phyloP scores from a whole-genome alignment of 2,329 filamentous ascomycete species.

The Aspergillus pseudonomiae region DNA sequence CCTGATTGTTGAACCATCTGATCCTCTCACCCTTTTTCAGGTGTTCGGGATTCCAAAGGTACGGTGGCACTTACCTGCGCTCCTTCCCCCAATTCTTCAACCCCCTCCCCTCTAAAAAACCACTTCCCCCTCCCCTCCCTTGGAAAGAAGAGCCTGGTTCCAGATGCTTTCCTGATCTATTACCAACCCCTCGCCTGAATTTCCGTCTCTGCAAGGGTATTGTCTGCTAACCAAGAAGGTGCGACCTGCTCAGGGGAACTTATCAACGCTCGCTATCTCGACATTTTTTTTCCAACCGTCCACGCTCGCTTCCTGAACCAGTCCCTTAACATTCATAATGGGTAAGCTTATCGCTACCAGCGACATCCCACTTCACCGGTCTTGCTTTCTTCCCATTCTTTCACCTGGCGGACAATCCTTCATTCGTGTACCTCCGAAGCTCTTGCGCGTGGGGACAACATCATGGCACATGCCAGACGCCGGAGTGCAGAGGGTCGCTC shows the following conservation, averaged over 20 bases:
- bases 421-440: neutral
- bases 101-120: neutral
- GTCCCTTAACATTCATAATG: slow-evolving; percentile 35
- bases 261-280: slow-evolving; percentile 27
- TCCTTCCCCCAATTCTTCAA: slow-evolving; percentile 1
- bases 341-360: slow-evolving; percentile 37
- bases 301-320: slow-evolving; percentile 29
- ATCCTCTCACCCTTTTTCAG: slow-evolving; percentile 19
- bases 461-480: slow-evolving; percentile 19
- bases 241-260: slow-evolving; percentile 32
- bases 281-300: slow-evolving; percentile 12
- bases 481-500: slow-evolving; percentile 22
- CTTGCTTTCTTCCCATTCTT: slow-evolving; percentile 12
- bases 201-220: slow-evolving; percentile 21
- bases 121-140: slow-evolving; percentile 13
- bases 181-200: slow-evolving; percentile 16
- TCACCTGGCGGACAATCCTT: slow-evolving; percentile 4
- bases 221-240: slow-evolving; percentile 27
- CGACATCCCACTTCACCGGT: slow-evolving; percentile 12
- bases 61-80: slow-evolving; percentile 12
- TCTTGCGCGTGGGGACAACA: slow-evolving; percentile 16
- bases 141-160: slow-evolving; percentile 13
- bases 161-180: slow-evolving; percentile 3
- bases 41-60: slow-evolving; percentile 13
- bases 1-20: slow-evolving; percentile 11